These are phyloP conservation scores for Suillus brevipes DNA, from an alignment of 768 basidiomycete genomes.

Conservation along the genomic window DNA sequence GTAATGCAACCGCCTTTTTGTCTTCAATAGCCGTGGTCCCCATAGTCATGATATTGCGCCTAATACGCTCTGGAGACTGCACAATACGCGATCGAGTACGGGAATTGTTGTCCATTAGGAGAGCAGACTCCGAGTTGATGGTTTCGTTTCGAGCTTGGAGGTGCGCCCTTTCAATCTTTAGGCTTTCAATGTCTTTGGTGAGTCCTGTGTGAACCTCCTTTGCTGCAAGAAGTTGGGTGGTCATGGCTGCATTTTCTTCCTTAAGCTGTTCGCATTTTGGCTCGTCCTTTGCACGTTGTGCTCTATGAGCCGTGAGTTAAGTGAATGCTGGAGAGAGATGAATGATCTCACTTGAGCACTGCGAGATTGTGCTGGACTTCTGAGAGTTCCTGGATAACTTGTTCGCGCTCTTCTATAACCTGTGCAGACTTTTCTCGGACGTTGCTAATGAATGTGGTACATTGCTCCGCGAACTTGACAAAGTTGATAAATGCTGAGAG, in stretches of 20 bases:
- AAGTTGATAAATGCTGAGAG: slow-evolving; percentile 93
- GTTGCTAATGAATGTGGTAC: slow-evolving; percentile 58
- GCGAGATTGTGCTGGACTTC: slow-evolving; percentile 54
- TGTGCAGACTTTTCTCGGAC: slow-evolving; percentile 60
- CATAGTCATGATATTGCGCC: slow-evolving; percentile 80
- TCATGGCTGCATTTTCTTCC: slow-evolving; percentile 59
- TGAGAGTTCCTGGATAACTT: slow-evolving; percentile 46
- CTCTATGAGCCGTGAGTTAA: slow-evolving; percentile 36
- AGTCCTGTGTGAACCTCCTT: slow-evolving; percentile 62
- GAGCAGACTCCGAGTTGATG: slow-evolving; percentile 59
- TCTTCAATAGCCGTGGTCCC: slow-evolving; percentile 65
- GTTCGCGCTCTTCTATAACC: slow-evolving; percentile 62
- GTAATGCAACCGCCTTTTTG: slow-evolving; percentile 59
- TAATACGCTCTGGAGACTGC: slow-evolving; percentile 88
- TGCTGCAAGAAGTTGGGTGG: slow-evolving; percentile 65
- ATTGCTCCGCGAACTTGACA: slow-evolving; percentile 84
- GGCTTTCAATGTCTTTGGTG: slow-evolving; percentile 64
- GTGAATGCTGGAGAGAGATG: neutral
- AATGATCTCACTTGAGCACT: slow-evolving; percentile 52
- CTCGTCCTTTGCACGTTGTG: slow-evolving; percentile 67
- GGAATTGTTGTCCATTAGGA: slow-evolving; percentile 58
- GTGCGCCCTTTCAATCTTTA: slow-evolving; percentile 70
- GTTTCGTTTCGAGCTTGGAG: slow-evolving; percentile 70
- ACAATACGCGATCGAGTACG: slow-evolving; percentile 77
- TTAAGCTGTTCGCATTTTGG: slow-evolving; percentile 62